These are phyloP conservation scores for Backusella westeae DNA, from an alignment of 192 early-diverging fungal species.

Conservation along the genomic window DNA sequence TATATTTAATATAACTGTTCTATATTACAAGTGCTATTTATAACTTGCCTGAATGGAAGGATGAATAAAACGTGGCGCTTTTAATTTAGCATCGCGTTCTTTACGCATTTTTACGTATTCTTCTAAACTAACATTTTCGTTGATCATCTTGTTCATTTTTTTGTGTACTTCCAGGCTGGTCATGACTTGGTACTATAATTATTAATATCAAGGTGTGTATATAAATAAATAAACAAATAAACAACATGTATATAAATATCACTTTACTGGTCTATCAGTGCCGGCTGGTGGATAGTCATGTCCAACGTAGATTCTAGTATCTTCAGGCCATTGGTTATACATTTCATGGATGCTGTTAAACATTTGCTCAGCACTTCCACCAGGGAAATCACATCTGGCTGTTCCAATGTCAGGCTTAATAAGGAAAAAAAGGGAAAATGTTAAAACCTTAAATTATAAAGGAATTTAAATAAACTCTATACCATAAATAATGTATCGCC, in stretches of 20 bases:
- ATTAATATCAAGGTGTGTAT: not conserved
- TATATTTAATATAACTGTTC: not conserved
- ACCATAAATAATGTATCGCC: slow-evolving; percentile 39
- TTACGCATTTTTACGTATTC: slow-evolving; percentile 23
- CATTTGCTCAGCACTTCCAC: slow-evolving; percentile 31
- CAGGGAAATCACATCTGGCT: slow-evolving; percentile 37
- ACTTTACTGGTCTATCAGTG: slow-evolving; percentile 14
- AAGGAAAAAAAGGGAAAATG: not conserved
- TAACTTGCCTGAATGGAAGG: slow-evolving; percentile 33
- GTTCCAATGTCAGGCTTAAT: slow-evolving; percentile 36
- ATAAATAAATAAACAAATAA: not conserved
- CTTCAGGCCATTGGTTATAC: slow-evolving; percentile 23
- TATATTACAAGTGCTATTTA: not conserved
- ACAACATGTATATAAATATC: not conserved
- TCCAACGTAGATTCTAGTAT: slow-evolving; percentile 32
- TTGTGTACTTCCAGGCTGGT: slow-evolving; percentile 24
- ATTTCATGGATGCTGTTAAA: slow-evolving; percentile 31
- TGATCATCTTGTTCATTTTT: slow-evolving; percentile 29
- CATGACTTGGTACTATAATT: slow-evolving; percentile 16
- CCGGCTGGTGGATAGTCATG: slow-evolving; percentile 29
- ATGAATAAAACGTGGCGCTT: slow-evolving; percentile 30
- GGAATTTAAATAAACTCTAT: slow-evolving; percentile 11
- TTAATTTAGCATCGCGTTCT: slow-evolving; percentile 23
- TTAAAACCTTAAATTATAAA: not conserved
- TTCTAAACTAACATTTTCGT: slow-evolving; percentile 1